Percentiles rank a stretch among this genome's conserved stretches.
These are phyloP conservation scores for Xylariaceae sp. DNA, from an alignment of 2,329 filamentous ascomycete genomes.

Conservation along the genomic window DNA sequence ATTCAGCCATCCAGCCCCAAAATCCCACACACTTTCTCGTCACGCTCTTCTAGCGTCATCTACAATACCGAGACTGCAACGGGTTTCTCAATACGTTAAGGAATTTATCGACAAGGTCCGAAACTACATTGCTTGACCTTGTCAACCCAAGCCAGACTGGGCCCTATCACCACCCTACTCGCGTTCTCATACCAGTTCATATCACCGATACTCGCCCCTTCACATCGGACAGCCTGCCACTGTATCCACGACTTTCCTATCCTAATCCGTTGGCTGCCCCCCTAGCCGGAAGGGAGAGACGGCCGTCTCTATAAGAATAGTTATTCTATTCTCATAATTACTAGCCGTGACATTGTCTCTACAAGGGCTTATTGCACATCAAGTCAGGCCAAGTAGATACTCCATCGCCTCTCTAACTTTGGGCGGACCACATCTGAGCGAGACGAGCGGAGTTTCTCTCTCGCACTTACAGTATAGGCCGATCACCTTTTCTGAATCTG, in stretches of 20 bases:
- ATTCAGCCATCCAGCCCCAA: neutral
- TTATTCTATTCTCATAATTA: neutral
- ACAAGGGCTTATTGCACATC: no score
- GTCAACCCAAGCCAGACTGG: constrained; percentile 2
- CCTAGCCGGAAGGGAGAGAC: constrained; percentile 1
- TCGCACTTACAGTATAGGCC: neutral
- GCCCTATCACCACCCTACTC: neutral
- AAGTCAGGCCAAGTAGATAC: no score
- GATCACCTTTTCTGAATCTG: neutral
- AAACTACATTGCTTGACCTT: constrained; percentile 9
- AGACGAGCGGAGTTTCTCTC: no score
- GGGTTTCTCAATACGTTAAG: neutral
- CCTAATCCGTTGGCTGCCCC: neutral
- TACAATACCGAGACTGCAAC: neutral
- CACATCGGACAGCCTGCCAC: constrained; percentile 14
- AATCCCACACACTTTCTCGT: neutral
- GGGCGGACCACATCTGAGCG: no score
- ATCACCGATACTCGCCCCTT: constrained; percentile 12
- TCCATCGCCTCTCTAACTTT: no score
- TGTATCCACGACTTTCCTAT: neutral
- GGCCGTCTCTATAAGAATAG: neutral
- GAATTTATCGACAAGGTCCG: neutral
- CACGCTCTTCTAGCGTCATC: neutral
- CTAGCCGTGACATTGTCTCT: no score
- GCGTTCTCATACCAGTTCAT: constrained; percentile 7